Evolutionary conservation across 2,329 filamentous ascomycete species (phyloP).

Genomic region (Decorospora gaudefroyi): DNA sequence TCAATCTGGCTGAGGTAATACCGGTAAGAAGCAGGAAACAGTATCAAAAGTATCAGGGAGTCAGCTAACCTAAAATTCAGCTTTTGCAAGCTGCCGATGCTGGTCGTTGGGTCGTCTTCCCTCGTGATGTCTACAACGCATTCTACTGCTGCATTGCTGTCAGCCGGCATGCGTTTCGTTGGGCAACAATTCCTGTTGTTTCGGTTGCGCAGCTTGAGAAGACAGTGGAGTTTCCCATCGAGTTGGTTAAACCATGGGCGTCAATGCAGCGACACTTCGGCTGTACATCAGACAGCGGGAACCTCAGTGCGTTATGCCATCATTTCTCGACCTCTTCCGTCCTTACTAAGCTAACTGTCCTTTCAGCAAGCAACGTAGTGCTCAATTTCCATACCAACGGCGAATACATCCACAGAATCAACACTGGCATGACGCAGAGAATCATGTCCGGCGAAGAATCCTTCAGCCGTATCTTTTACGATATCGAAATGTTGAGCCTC

Average conservation of each 20-base stretch:
- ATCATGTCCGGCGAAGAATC: slow-evolving; percentile 1
- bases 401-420: slow-evolving; percentile 2
- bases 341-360: neutral
- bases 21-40: neutral
- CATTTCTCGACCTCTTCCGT: neutral
- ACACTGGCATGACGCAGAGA: slow-evolving; percentile 1
- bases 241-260: slow-evolving; percentile 1
- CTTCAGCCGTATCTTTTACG: slow-evolving; percentile 8
- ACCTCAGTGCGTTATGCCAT: neutral
- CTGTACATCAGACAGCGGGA: slow-evolving; percentile 1
- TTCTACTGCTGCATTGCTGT: slow-evolving; percentile 8
- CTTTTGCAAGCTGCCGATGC: neutral
- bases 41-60: neutral
- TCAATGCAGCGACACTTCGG: slow-evolving; percentile 6
- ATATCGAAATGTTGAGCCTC: slow-evolving; percentile 1
- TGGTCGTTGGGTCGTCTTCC: neutral
- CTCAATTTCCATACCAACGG: slow-evolving; percentile 8
- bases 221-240: slow-evolving; percentile 1
- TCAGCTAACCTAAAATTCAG: neutral
- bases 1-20: slow-evolving; percentile 1
- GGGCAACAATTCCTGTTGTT: slow-evolving; percentile 7
- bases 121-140: slow-evolving; percentile 4
- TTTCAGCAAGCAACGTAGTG: slow-evolving; percentile 1
- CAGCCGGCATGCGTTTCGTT: slow-evolving; percentile 3
- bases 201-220: slow-evolving; percentile 7